These are phyloP conservation scores for Penicillium turbatum DNA, from an alignment of 495 filamentous ascomycete genomes.

Conservation along the genomic window DNA sequence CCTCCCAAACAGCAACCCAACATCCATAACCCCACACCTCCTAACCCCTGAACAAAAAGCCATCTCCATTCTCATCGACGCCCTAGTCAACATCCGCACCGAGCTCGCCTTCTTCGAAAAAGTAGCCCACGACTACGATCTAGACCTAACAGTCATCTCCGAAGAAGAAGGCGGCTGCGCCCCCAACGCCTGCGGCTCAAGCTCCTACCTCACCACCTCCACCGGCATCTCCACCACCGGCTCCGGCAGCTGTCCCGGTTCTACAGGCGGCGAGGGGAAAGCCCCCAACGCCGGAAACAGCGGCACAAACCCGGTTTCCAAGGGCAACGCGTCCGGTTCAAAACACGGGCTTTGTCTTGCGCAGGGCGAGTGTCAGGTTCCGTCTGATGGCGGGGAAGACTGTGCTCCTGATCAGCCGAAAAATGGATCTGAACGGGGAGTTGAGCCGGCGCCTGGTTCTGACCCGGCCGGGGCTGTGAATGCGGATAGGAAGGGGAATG, in stretches of 20 bases:
- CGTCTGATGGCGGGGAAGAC: slow-evolving; percentile 8
- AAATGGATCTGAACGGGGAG: not conserved
- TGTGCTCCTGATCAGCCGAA: slow-evolving; percentile 7
- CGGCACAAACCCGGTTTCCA: too few species aligned
- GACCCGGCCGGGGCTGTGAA: too few species aligned
- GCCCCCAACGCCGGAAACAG: not conserved
- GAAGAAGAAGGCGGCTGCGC: slow-evolving; percentile 19
- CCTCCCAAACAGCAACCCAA: slow-evolving; percentile 44
- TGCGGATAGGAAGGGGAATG: too few species aligned
- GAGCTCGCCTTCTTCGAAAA: slow-evolving; percentile 69
- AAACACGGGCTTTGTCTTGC: slow-evolving; percentile 12
- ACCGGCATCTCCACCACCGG: slow-evolving; percentile 18
- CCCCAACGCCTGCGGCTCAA: slow-evolving; percentile 4
- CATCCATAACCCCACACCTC: slow-evolving; percentile 13
- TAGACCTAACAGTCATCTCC: slow-evolving; percentile 48
- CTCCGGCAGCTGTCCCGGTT: slow-evolving; percentile 19
- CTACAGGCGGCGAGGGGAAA: slow-evolving; percentile 8
- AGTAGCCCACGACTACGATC: slow-evolving; percentile 55
- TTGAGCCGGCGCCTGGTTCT: not conserved
- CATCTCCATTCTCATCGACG: slow-evolving; percentile 58
- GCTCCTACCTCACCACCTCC: slow-evolving; percentile 15
- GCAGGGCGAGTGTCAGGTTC: slow-evolving; percentile 28
- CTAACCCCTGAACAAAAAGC: slow-evolving; percentile 40
- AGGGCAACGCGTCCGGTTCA: not conserved
- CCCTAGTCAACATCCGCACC: slow-evolving; percentile 59